A percentile compares a stretch with the other conserved stretches of the same genome.
These are phyloP conservation scores for Curvularia eragrostidis DNA, from an alignment of 2,329 filamentous ascomycete species.

Conservation along the genomic window DNA sequence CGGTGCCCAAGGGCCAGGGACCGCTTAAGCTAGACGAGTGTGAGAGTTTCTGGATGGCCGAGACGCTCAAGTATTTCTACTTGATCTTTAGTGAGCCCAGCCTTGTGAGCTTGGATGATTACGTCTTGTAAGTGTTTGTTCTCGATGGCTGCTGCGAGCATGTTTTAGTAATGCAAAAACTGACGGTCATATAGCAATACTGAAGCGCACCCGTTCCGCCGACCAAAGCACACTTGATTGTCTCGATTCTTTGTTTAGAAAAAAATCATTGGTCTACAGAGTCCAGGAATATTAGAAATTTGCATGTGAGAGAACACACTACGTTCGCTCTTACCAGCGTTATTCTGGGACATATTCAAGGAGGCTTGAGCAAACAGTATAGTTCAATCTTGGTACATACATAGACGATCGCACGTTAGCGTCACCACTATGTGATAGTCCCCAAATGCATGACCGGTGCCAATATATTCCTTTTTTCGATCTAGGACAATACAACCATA, in stretches of 20 bases:
- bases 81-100: conserved; percentile 75
- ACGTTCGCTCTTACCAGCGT: background rate
- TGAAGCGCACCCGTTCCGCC: conserved; percentile 60
- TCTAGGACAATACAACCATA: background rate
- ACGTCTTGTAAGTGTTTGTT: conserved; percentile 57
- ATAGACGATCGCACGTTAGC: background rate
- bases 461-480: conserved; percentile 3
- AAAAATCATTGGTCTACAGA: background rate
- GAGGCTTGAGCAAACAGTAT: too few relatives aligned
- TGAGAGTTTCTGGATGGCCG: conserved; percentile 86
- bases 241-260: background rate
- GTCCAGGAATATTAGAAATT: background rate
- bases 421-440: background rate
- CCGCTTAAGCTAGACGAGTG: conserved; percentile 44
- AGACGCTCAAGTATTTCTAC: conserved; percentile 94
- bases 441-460: background rate
- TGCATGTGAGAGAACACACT: background rate
- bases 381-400: background rate
- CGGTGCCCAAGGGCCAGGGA: conserved; percentile 38
- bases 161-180: background rate
- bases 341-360: background rate
- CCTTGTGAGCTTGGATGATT: conserved; percentile 71
- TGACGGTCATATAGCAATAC: conserved; percentile 52
- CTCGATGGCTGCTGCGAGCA: background rate
- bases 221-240: conserved; percentile 31